These are phyloP conservation scores for Bipolaris oryzae DNA, from an alignment of 2,329 filamentous ascomycete species.

Conservation along the genomic window DNA sequence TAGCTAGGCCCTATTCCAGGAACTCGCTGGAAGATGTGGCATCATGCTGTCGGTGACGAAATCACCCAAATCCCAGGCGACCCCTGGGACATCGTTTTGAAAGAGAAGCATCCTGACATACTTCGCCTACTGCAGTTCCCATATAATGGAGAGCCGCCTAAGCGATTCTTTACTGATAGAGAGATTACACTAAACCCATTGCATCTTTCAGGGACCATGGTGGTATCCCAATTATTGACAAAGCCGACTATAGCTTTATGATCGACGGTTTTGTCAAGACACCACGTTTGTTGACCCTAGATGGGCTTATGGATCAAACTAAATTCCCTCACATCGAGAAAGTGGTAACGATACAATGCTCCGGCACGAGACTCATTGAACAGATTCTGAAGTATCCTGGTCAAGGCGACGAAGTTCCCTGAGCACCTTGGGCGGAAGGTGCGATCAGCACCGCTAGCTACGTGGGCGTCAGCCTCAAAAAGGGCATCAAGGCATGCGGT, in stretches of 20 bases:
- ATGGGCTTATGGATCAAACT: constrained; percentile 65
- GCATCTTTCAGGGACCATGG: constrained; percentile 76
- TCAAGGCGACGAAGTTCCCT: constrained; percentile 66
- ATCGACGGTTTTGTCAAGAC: constrained; percentile 67
- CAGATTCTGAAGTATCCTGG: constrained; percentile 70
- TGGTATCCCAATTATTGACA: constrained; percentile 69
- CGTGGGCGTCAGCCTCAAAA: constrained; percentile 69
- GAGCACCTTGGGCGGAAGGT: constrained; percentile 56
- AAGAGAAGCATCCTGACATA: constrained; percentile 55
- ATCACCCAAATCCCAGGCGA: constrained; percentile 60
- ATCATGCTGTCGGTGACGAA: constrained; percentile 51
- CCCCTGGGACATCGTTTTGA: constrained; percentile 54
- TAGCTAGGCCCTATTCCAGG: constrained; percentile 51
- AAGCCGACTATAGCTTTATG: constrained; percentile 59
- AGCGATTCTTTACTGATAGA: constrained; percentile 60
- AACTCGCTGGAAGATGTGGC: constrained; percentile 54
- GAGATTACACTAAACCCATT: constrained; percentile 66
- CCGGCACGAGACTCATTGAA: constrained; percentile 70
- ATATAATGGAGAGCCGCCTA: constrained; percentile 55
- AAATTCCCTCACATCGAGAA: constrained; percentile 66
- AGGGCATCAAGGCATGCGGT: constrained; percentile 72
- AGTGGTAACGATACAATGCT: constrained; percentile 69
- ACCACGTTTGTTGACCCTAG: constrained; percentile 62
- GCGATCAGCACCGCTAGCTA: constrained; percentile 71
- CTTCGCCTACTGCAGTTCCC: constrained; percentile 55